Percentiles rank a stretch among this genome's conserved stretches.
Evolutionary conservation across 73 alveolate genomes (phyloP).

Genomic region (Tetrahymena borealis): DNA sequence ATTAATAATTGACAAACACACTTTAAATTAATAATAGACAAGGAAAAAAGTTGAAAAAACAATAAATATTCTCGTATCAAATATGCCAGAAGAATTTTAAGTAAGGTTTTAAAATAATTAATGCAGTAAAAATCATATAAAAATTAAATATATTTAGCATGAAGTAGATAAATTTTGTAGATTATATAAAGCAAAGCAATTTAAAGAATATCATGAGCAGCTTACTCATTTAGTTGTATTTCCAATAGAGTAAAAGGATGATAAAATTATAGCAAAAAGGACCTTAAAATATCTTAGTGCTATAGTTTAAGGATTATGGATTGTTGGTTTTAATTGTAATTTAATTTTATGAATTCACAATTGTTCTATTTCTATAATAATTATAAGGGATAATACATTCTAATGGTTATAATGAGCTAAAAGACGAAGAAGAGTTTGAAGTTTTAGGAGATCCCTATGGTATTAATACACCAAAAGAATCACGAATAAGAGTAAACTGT

Average conservation of each 20-base stretch:
- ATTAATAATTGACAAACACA: neutral
- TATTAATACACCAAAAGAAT: neutral
- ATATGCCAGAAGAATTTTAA: neutral
- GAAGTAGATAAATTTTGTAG: neutral
- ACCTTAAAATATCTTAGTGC: neutral
- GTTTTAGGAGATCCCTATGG: neutral
- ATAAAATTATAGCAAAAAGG: neutral
- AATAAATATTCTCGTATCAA: neutral
- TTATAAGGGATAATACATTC: neutral
- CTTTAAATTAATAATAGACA: neutral
- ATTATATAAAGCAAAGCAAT: neutral
- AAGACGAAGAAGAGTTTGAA: neutral
- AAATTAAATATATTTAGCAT: neutral
- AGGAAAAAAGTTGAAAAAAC: neutral
- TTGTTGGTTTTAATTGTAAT: neutral
- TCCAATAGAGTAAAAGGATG: neutral
- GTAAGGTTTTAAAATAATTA: neutral
- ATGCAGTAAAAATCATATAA: neutral
- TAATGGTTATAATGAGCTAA: neutral
- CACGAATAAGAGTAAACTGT: neutral
- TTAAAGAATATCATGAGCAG: neutral
- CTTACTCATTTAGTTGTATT: neutral
- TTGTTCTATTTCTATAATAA: neutral
- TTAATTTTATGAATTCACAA: neutral
- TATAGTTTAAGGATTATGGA: neutral